These are phyloP conservation scores for Talaromyces atroroseus DNA, from an alignment of 2,329 filamentous ascomycete genomes.

Conservation along the genomic window DNA sequence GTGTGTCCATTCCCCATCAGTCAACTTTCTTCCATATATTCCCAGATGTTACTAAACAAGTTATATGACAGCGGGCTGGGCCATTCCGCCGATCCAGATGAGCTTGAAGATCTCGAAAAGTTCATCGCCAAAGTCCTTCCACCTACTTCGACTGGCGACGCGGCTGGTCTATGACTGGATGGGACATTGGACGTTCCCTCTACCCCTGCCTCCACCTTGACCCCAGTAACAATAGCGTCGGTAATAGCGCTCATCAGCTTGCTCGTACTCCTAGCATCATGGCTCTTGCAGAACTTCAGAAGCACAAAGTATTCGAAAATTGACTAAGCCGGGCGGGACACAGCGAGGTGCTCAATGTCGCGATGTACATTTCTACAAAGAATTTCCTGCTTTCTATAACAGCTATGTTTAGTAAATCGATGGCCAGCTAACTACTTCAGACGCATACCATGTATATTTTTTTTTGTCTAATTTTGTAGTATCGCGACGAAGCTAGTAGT, in stretches of 20 bases:
- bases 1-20: constrained; percentile 44
- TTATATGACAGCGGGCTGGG: constrained; percentile 53
- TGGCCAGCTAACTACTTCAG: background rate
- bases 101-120: constrained; percentile 74
- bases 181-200: background rate
- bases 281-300: background rate
- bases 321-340: background rate
- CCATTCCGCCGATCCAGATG: constrained; percentile 70
- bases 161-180: constrained; percentile 33
- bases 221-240: background rate
- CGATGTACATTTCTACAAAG: too few species aligned
- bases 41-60: background rate
- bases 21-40: background rate
- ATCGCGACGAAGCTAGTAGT: background rate
- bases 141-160: constrained; percentile 32
- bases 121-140: constrained; percentile 54
- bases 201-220: background rate
- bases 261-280: constrained; percentile 1
- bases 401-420: too few species aligned
- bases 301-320: background rate
- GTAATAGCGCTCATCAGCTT: constrained; percentile 1
- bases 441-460: too few species aligned
- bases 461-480: too few species aligned
- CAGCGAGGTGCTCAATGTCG: too few species aligned
- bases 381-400: too few species aligned